phyloP scores from a whole-genome alignment of 805 yeast species.

The Cyberlindnera maclurae region DNA sequence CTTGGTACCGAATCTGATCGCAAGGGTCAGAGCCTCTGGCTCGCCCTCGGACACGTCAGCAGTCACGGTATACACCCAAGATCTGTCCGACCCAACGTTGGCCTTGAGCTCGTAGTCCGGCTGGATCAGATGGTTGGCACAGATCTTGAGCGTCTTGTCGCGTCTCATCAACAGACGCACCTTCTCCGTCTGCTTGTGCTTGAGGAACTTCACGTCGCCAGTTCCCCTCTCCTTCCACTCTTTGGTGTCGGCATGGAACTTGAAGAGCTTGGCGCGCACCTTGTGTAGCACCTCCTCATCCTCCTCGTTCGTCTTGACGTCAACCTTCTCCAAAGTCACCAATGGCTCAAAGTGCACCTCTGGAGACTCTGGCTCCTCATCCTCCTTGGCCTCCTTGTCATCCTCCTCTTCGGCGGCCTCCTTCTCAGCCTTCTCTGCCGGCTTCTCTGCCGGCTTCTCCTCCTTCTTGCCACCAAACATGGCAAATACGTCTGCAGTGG shows the following conservation, averaged over 20 bases:
- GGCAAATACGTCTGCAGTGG: slow-evolving; percentile 78
- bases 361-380: slow-evolving; percentile 32
- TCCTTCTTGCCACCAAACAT: slow-evolving; percentile 77
- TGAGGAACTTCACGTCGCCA: slow-evolving; percentile 92
- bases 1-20: slow-evolving; percentile 88
- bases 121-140: slow-evolving; percentile 90
- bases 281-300: slow-evolving; percentile 77
- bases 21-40: slow-evolving; percentile 93
- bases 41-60: slow-evolving; percentile 94
- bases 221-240: slow-evolving; percentile 99
- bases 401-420: slow-evolving; percentile 20
- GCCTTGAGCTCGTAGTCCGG: slow-evolving; percentile 81
- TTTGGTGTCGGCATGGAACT: slow-evolving; percentile 72
- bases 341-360: slow-evolving; percentile 92
- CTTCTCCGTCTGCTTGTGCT: slow-evolving; percentile 77
- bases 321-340: slow-evolving; percentile 91
- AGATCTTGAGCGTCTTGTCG: slow-evolving; percentile 95
- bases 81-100: slow-evolving; percentile 94
- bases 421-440: slow-evolving; percentile 7
- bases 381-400: slow-evolving; percentile 30
- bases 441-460: slow-evolving; percentile 33
- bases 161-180: slow-evolving; percentile 96
- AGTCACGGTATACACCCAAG: slow-evolving; percentile 95
- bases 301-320: slow-evolving; percentile 93
- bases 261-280: slow-evolving; percentile 91